A percentile compares a stretch with the other conserved stretches of the same genome.
These are phyloP conservation scores for Petunia secreta DNA, from an alignment of 257 asterid species.

Conservation along the genomic window DNA sequence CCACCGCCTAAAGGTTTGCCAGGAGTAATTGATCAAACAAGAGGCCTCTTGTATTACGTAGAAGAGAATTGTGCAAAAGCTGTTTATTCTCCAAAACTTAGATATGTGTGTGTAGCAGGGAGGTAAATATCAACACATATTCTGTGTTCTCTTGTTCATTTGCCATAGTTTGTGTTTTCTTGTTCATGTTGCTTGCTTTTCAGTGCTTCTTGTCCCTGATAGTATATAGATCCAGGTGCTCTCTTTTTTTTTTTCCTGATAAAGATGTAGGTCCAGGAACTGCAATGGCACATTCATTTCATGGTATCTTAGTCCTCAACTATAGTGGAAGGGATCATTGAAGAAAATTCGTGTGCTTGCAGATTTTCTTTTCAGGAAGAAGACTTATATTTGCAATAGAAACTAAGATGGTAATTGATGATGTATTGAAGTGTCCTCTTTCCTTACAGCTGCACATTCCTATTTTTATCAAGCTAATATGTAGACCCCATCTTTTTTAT, in stretches of 20 bases:
- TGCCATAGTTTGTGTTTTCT: background rate
- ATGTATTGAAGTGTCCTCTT: background rate
- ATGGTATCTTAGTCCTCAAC: background rate
- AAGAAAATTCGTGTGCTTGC: too few species aligned
- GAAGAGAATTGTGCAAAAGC: conserved; percentile 81
- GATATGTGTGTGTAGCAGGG: conserved; percentile 93
- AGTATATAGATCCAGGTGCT: too few species aligned
- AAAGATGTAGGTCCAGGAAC: too few species aligned
- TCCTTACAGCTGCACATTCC: background rate
- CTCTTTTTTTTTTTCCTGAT: too few species aligned
- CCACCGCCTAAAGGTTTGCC: conserved; percentile 89
- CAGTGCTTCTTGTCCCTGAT: background rate
- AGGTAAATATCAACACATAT: conserved; percentile 60
- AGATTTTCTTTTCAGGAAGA: too few species aligned
- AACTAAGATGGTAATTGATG: too few species aligned
- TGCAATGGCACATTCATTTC: background rate
- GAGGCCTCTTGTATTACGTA: conserved; percentile 90
- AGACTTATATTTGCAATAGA: too few species aligned
- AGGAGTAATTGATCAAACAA: conserved; percentile 91
- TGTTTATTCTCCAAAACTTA: conserved; percentile 74
- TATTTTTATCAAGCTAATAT: too few species aligned
- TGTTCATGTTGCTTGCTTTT: background rate
- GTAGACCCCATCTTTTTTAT: background rate
- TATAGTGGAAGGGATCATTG: conserved; percentile 8
- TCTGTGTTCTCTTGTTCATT: conserved; percentile 5